Conservation (phyloP, 2,329 filamentous ascomycete genomes). For the Hymenotorrendiella dingleyae region DNA sequence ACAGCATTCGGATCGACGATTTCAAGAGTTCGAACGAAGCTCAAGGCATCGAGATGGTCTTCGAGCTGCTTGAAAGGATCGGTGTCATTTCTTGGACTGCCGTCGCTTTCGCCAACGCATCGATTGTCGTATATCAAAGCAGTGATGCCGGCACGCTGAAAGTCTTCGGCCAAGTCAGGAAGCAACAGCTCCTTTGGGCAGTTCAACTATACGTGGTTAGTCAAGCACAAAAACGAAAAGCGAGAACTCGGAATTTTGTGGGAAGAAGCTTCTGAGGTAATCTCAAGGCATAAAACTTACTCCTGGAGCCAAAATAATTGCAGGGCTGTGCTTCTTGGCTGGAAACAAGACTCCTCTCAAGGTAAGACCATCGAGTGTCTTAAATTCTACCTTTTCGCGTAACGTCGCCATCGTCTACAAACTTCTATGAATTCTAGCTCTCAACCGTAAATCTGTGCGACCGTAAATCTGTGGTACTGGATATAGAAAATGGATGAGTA, state of each 20-base stretch:
- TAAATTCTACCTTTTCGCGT: slow-evolving; percentile 32
- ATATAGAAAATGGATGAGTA: too few species aligned
- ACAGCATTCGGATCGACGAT: slow-evolving; percentile 30
- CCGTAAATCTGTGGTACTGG: too few species aligned
- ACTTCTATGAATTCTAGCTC: too few species aligned
- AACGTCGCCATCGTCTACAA: background rate
- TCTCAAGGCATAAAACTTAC: slow-evolving; percentile 6
- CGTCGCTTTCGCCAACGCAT: slow-evolving; percentile 29
- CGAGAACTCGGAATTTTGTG: too few species aligned
- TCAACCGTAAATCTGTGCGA: too few species aligned
- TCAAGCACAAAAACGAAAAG: background rate
- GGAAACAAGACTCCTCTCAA: slow-evolving; percentile 34
- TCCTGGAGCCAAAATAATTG: slow-evolving; percentile 17
- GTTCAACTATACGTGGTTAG: slow-evolving; percentile 9
- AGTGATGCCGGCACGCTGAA: slow-evolving; percentile 29
- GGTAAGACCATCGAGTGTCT: slow-evolving; percentile 35
- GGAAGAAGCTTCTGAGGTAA: too few species aligned
- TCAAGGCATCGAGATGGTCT: slow-evolving; percentile 34
- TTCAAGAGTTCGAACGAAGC: slow-evolving; percentile 26
- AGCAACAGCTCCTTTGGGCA: slow-evolving; percentile 12
- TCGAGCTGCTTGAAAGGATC: slow-evolving; percentile 26
- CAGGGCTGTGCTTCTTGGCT: slow-evolving; percentile 16
- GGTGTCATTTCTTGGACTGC: slow-evolving; percentile 29
- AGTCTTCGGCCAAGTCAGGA: slow-evolving; percentile 7
- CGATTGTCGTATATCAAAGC: slow-evolving; percentile 32